phyloP scores from a whole-genome alignment of 441 rosid genomes.

The Isatis lusitanica region DNA sequence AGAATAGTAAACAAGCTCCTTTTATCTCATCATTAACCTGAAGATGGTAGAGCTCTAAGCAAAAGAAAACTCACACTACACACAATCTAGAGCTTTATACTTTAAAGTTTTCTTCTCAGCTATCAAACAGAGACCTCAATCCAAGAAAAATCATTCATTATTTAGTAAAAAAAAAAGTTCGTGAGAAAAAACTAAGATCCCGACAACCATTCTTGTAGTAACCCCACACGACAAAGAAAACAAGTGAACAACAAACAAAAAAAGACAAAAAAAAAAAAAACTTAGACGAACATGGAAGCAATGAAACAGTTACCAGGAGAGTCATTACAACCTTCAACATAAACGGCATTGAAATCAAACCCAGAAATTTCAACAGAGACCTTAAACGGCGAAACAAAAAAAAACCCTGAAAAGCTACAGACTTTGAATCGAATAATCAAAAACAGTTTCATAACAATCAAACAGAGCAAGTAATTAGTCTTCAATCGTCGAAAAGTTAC shows the following conservation, averaged over 20 bases:
- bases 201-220: constrained; percentile 31
- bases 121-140: constrained; percentile 28
- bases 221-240: constrained; percentile 35
- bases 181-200: constrained; percentile 19
- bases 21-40: constrained; percentile 10
- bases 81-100: constrained; percentile 18
- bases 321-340: constrained; percentile 16
- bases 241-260: not conserved
- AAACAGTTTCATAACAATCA: not conserved
- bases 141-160: not conserved
- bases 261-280: not conserved
- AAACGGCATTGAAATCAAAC: constrained; percentile 15
- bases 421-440: not conserved
- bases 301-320: constrained; percentile 46
- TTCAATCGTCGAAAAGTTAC: not conserved
- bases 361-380: not conserved
- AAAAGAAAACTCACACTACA: constrained; percentile 10
- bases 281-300: constrained; percentile 14
- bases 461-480: not conserved
- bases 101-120: constrained; percentile 15
- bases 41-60: not conserved
- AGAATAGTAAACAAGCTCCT: constrained; percentile 19
- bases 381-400: not conserved
- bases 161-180: not conserved
- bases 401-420: not conserved